phyloP scores from a whole-genome alignment of 768 basidiomycete species.

The Russula brevipes region DNA sequence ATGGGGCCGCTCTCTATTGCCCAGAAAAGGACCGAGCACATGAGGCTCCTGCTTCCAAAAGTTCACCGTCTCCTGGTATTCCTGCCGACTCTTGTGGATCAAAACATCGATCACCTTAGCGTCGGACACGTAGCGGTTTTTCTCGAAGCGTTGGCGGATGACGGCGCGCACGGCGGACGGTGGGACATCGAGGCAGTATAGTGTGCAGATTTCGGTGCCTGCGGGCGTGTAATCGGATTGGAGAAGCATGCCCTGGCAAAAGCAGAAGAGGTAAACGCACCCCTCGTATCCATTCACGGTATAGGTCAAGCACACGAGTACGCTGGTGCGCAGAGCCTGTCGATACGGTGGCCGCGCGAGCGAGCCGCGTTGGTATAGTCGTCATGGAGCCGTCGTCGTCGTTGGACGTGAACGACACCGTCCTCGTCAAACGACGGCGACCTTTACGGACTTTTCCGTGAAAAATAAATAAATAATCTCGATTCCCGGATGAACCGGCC shows the following conservation, averaged over 20 bases:
- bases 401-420: not conserved
- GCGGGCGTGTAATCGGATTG: not conserved
- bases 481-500: not conserved
- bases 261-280: constrained; percentile 45
- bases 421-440: no score
- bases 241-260: not conserved
- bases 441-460: not conserved
- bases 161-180: constrained; percentile 72
- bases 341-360: constrained; percentile 62
- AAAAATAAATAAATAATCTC: not conserved
- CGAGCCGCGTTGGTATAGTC: constrained; percentile 88
- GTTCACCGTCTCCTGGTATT: constrained; percentile 93
- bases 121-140: constrained; percentile 78
- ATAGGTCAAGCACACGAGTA: constrained; percentile 65
- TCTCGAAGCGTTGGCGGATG: constrained; percentile 83
- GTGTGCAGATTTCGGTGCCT: constrained; percentile 85
- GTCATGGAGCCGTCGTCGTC: constrained; percentile 41
- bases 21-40: constrained; percentile 63
- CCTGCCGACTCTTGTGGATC: constrained; percentile 75
- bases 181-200: constrained; percentile 80
- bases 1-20: constrained; percentile 43
- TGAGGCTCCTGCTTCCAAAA: constrained; percentile 89
- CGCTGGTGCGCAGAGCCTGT: constrained; percentile 56
- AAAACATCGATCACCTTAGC: constrained; percentile 78
- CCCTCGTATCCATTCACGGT: constrained; percentile 90